Evolutionary conservation across 306 rosid genomes (phyloP), one percentile per base, ranked within the genome.

Genomic region (Astragalus membranaceus): DNA sequence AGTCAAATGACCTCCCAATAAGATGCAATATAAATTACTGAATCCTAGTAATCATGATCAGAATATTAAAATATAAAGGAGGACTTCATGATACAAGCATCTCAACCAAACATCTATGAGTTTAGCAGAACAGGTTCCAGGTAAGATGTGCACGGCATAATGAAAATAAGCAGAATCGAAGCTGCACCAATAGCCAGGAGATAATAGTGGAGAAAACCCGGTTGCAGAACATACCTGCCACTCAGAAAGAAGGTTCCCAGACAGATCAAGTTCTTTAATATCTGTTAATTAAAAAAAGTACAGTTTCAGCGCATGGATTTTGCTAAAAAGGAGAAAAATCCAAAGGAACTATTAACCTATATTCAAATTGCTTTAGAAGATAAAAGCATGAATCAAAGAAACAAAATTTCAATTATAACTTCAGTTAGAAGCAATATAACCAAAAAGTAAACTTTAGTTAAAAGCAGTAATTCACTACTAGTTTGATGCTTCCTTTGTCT

Each of bases 161-260:
- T 39, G 53, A 67, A 72, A 42, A 46, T 43, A 44, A 46, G 63
- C 6, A 39, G 55, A 50, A 11, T 73, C 14, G 43, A 68, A 51
- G 53, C 67, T 47, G 49, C 62, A 64, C 61, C 54, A 65, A 57
- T 69, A 2, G 44, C 71, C 51, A 47, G 43, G 68, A 64, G 44
- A 63, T 50, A 64, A 61, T 35, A 30, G 42, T 10, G 33, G 30
- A 80, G 13, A 62, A 73, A 77, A 62, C 20, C 76, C 33, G 55
- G 70, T 79, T 35, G 46, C 6, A 35, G 54, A 69, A 72, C 61
- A 65, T 81, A 93, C 98, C 97, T 83, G 87, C 98, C 98, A 90
- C 57, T 90, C 88, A 8, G 88, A 88, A 52, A 94, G 84, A 64
- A 94, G 81, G 85, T 90, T 94, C 83, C 97, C 97, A 13, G 95